phyloP scores from a whole-genome alignment of 805 yeast species.

The Starmerella potacharoeniae region DNA sequence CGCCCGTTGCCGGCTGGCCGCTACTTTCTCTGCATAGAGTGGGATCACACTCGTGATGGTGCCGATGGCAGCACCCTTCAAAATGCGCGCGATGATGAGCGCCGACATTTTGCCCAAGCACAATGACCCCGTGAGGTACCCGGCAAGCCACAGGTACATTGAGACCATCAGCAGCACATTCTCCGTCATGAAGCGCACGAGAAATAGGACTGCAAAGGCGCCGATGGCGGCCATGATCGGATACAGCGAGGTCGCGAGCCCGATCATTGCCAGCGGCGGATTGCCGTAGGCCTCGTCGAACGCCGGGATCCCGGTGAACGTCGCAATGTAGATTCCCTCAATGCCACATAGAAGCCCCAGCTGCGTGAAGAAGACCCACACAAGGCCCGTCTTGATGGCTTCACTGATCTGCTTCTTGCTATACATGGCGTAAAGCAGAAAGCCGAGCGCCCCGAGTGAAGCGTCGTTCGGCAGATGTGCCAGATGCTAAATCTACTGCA shows the following conservation, averaged over 20 bases:
- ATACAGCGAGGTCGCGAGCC: slow-evolving; percentile 20
- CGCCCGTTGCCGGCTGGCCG: slow-evolving; percentile 8
- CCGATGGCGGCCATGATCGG: slow-evolving; percentile 22
- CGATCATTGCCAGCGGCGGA: slow-evolving; percentile 16
- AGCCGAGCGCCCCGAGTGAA: no score
- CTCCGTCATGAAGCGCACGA: not conserved
- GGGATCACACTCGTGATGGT: slow-evolving; percentile 19
- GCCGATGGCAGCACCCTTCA: slow-evolving; percentile 23
- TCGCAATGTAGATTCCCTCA: slow-evolving; percentile 22
- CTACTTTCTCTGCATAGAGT: slow-evolving; percentile 15
- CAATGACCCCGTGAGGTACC: slow-evolving; percentile 17
- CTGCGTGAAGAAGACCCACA: slow-evolving; percentile 17
- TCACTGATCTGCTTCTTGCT: not conserved
- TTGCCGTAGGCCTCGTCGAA: slow-evolving; percentile 16
- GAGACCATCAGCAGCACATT: slow-evolving; percentile 8
- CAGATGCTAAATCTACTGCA: no score
- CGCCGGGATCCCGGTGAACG: slow-evolving; percentile 12
- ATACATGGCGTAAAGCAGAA: not conserved
- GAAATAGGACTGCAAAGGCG: slow-evolving; percentile 11
- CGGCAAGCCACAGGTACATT: slow-evolving; percentile 18
- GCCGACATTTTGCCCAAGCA: slow-evolving; percentile 12
- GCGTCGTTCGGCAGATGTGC: no score
- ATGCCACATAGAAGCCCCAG: slow-evolving; percentile 22
- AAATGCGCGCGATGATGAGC: slow-evolving; percentile 14
- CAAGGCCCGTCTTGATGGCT: not conserved